phyloP scores from a whole-genome alignment of 2,329 filamentous ascomycete genomes.

The Arthrobotrys megalospora region DNA sequence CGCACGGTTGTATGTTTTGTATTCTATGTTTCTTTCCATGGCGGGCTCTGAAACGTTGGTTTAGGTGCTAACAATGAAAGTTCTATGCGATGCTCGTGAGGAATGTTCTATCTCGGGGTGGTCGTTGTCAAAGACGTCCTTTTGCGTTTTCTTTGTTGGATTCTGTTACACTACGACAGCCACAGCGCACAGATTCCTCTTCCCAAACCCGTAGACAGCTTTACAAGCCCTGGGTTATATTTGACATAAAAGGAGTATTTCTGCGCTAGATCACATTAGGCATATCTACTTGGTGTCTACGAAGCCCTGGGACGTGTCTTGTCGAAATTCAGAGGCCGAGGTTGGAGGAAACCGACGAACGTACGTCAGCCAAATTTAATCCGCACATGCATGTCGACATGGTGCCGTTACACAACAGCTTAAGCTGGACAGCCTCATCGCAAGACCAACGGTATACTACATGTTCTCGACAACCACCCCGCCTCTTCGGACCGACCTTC shows the following conservation, averaged over 20 bases:
- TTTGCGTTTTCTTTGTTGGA: slow-evolving; percentile 49
- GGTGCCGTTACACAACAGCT: slow-evolving; percentile 10
- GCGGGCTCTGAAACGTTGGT: slow-evolving; percentile 9
- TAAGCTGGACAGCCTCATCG: not conserved
- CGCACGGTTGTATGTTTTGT: not conserved
- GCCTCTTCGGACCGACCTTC: not conserved
- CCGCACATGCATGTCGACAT: not conserved
- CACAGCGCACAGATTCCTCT: not conserved
- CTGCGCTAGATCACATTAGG: too few species aligned
- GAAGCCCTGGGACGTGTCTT: too few species aligned
- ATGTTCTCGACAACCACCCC: not conserved
- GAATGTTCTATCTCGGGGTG: not conserved
- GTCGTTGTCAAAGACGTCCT: slow-evolving; percentile 37
- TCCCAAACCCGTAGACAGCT: not conserved
- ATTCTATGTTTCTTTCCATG: not conserved
- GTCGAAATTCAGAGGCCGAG: too few species aligned
- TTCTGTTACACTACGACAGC: not conserved
- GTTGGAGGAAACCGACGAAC: too few species aligned
- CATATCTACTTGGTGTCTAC: too few species aligned
- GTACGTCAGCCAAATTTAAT: too few species aligned
- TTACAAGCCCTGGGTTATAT: too few species aligned
- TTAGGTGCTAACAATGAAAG: slow-evolving; percentile 11
- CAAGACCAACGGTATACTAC: too few species aligned
- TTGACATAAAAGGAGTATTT: too few species aligned
- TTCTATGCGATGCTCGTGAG: not conserved